A percentile compares a stretch with the other conserved stretches of the same genome.
These are phyloP conservation scores for Xylaria sp. DNA, from an alignment of 2,329 filamentous ascomycete genomes.

Conservation along the genomic window DNA sequence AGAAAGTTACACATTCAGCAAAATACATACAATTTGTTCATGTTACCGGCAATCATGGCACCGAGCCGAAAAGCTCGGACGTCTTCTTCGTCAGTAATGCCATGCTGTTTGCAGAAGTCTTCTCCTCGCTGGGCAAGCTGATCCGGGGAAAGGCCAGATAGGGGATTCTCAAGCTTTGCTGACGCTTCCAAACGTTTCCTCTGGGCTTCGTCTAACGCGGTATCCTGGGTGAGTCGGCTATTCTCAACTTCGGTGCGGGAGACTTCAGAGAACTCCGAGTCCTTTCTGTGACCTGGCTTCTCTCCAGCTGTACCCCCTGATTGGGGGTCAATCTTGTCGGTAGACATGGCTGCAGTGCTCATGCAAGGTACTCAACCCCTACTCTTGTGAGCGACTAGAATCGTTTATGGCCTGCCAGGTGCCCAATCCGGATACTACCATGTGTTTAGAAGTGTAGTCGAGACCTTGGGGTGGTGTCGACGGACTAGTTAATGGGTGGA, in stretches of 20 bases:
- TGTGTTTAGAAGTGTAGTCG: background rate
- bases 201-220: constrained; percentile 43
- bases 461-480: background rate
- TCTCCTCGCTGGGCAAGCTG: constrained; percentile 67
- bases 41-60: constrained; percentile 66
- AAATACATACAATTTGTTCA: constrained; percentile 55
- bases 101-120: constrained; percentile 66
- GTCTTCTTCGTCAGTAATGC: constrained; percentile 65
- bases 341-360: constrained; percentile 20
- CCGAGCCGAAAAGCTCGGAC: constrained; percentile 69
- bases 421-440: background rate
- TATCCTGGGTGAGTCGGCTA: constrained; percentile 34
- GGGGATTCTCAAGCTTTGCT: constrained; percentile 55
- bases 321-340: constrained; percentile 8
- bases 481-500: background rate
- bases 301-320: constrained; percentile 10
- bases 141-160: constrained; percentile 53
- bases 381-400: background rate
- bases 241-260: constrained; percentile 48
- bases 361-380: background rate
- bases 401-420: constrained; percentile 1
- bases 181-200: constrained; percentile 51
- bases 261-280: constrained; percentile 42
- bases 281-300: constrained; percentile 37
- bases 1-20: background rate